Evolutionary conservation across 192 early-diverging fungal species (phyloP).

Genomic region (Backusella sp.): DNA sequence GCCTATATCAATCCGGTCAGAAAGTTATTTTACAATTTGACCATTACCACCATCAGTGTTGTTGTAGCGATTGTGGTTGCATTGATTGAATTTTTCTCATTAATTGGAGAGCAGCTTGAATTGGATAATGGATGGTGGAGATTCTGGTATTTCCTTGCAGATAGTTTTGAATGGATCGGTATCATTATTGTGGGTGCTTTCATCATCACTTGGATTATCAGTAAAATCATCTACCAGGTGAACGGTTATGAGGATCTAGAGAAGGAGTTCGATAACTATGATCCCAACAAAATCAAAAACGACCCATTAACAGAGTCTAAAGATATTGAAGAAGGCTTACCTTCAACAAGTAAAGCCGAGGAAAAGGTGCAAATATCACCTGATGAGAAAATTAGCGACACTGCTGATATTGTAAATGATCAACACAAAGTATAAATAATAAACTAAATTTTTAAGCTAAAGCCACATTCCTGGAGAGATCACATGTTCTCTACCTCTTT

Average conservation of each 20-base stretch:
- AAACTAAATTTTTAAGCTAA: background rate
- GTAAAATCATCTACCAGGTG: constrained; percentile 36
- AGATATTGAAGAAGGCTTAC: background rate
- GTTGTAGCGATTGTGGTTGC: constrained; percentile 60
- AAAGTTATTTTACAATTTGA: constrained; percentile 68
- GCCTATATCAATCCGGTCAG: constrained; percentile 58
- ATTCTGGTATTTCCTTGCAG: constrained; percentile 39
- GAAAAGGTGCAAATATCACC: background rate
- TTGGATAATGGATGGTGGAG: constrained; percentile 42
- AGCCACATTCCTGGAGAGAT: background rate
- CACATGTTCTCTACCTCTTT: background rate
- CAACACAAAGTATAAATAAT: background rate
- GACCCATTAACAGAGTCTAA: background rate
- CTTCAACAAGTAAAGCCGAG: background rate
- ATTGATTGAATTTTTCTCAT: constrained; percentile 48
- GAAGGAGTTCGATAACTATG: constrained; percentile 25
- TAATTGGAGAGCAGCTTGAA: constrained; percentile 46
- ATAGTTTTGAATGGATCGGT: constrained; percentile 53
- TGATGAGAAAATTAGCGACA: background rate
- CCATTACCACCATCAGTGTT: constrained; percentile 59
- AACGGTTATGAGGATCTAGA: constrained; percentile 43
- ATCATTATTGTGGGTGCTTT: constrained; percentile 48
- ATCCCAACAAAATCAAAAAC: background rate
- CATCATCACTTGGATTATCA: constrained; percentile 41
- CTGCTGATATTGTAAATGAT: background rate